Evolutionary conservation across 306 rosid species (phyloP).

Genomic region (Cucumis sativus): DNA sequence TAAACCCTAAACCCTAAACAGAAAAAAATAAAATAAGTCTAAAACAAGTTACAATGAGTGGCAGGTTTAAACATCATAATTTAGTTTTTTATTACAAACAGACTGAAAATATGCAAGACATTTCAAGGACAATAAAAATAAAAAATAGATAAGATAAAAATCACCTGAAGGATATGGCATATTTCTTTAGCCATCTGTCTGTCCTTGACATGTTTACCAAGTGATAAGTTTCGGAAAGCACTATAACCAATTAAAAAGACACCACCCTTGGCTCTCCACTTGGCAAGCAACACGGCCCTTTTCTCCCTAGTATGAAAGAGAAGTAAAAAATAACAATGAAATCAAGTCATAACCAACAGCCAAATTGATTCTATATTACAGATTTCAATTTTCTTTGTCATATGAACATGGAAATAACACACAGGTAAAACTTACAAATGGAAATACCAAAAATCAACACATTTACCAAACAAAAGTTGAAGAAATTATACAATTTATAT

Average conservation of each 20-base stretch:
- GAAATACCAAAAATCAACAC: no score
- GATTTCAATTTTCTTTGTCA: not conserved
- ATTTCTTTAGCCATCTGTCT: constrained; percentile 59
- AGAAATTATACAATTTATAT: no score
- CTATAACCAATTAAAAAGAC: constrained; percentile 79
- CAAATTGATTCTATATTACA: not conserved
- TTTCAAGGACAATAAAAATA: not conserved
- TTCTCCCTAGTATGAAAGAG: constrained; percentile 51
- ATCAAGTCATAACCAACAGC: not conserved
- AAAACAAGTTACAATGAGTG: no score
- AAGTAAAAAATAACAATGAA: constrained; percentile 11
- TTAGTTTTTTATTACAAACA: no score
- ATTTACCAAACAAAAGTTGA: no score
- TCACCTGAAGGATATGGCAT: constrained; percentile 72
- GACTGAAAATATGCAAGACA: not conserved
- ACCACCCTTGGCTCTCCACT: constrained; percentile 95
- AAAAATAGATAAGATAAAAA: not conserved
- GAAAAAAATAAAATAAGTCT: no score
- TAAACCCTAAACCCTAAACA: no score
- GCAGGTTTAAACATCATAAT: no score
- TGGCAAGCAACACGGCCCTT: constrained; percentile 62
- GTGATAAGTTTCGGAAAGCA: constrained; percentile 75
- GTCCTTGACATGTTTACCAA: constrained; percentile 79
- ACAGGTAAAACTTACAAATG: no score
- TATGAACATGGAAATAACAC: not conserved